phyloP scores from a whole-genome alignment of 768 basidiomycete genomes.

The Leccinum subtestaceum region DNA sequence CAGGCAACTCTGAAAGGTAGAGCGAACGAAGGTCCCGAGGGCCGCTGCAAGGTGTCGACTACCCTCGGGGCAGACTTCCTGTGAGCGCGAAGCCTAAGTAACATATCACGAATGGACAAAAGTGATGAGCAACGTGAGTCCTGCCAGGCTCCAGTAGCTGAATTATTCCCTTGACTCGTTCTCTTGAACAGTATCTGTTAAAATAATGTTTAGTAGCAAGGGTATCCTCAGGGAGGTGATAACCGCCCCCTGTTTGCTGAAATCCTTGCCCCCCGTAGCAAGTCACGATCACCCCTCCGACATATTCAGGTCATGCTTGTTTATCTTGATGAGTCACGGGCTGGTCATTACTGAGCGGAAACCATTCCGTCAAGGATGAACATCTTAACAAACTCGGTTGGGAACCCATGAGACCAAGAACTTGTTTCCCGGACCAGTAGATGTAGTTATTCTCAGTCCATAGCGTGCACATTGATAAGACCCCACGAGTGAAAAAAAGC shows the following conservation, averaged over 20 bases:
- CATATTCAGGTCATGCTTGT: background rate
- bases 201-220: conserved; percentile 13
- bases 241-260: conserved; percentile 33
- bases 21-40: conserved; percentile 41
- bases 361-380: conserved; percentile 33
- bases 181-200: conserved; percentile 29
- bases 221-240: conserved; percentile 34
- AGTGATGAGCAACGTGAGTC: conserved; percentile 38
- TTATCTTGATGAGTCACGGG: conserved; percentile 6
- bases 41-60: conserved; percentile 37
- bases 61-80: conserved; percentile 32
- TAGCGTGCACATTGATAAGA: background rate
- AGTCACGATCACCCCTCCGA: conserved; percentile 12
- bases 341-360: conserved; percentile 8
- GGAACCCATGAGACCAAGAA: conserved; percentile 33
- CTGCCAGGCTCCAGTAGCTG: background rate
- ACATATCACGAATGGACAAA: conserved; percentile 32
- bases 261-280: conserved; percentile 34
- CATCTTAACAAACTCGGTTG: conserved; percentile 40
- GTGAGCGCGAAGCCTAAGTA: conserved; percentile 29
- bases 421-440: conserved; percentile 8
- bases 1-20: conserved; percentile 40
- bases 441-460: background rate
- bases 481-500: background rate
- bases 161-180: background rate